These are phyloP conservation scores for Penicillium psychrosexuale DNA, from an alignment of 2,329 filamentous ascomycete species.

Conservation along the genomic window DNA sequence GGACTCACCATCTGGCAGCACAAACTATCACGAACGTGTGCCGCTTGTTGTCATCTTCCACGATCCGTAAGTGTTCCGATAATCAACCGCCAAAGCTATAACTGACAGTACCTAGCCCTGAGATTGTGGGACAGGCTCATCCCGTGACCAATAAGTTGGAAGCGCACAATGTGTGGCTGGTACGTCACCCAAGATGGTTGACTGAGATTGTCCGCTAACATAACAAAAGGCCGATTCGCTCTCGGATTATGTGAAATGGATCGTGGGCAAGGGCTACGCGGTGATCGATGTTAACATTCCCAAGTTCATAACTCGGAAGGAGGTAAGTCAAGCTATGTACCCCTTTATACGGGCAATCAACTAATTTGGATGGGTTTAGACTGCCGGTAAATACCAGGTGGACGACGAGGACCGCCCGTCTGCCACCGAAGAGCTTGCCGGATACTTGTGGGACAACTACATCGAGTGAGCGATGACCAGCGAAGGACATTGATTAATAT, in stretches of 20 bases:
- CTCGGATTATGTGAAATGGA: slow-evolving; percentile 81
- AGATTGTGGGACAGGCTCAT: slow-evolving; percentile 65
- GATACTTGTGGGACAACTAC: slow-evolving; percentile 96
- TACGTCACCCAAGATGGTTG: slow-evolving; percentile 49
- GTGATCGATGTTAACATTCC: slow-evolving; percentile 92
- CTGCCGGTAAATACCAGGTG: slow-evolving; percentile 44
- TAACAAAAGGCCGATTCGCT: slow-evolving; percentile 70
- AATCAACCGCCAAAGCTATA: not conserved
- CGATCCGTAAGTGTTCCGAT: slow-evolving; percentile 64
- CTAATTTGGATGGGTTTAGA: slow-evolving; percentile 14
- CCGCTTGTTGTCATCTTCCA: slow-evolving; percentile 84
- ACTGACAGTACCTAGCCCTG: slow-evolving; percentile 54
- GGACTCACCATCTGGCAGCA: slow-evolving; percentile 39
- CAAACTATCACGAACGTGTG: slow-evolving; percentile 61
- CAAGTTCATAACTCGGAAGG: slow-evolving; percentile 65
- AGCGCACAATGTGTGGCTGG: slow-evolving; percentile 82
- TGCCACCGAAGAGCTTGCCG: slow-evolving; percentile 66
- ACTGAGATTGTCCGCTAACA: slow-evolving; percentile 24
- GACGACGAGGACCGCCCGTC: slow-evolving; percentile 51
- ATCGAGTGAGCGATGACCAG: slow-evolving; percentile 59
- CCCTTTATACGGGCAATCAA: not conserved
- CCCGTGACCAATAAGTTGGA: slow-evolving; percentile 70
- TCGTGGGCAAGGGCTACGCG: slow-evolving; percentile 69
- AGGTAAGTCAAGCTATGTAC: slow-evolving; percentile 45
- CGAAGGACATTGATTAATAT: not conserved